These are phyloP conservation scores for Casuarina glauca DNA, from an alignment of 306 rosid species.

Conservation along the genomic window DNA sequence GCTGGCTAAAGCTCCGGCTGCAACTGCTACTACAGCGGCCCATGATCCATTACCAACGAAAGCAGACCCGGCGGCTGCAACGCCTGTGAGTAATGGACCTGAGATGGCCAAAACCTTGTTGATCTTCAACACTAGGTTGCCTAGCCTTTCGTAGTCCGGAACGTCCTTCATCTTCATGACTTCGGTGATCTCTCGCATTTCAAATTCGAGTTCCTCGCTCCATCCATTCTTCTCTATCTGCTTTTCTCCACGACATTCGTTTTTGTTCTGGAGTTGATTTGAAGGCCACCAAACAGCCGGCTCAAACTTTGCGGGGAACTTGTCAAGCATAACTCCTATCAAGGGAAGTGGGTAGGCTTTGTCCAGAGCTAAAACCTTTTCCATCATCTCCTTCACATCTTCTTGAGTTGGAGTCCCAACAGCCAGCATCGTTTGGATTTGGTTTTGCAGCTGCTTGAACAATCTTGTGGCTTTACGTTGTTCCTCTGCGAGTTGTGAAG, in stretches of 20 bases:
- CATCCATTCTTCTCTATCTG: slow-evolving; percentile 45
- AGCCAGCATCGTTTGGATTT: slow-evolving; percentile 43
- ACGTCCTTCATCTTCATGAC: slow-evolving; percentile 56
- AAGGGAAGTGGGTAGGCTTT: slow-evolving; percentile 80
- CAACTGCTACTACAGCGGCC: slow-evolving; percentile 37
- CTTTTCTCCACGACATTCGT: background rate
- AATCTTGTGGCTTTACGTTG: slow-evolving; percentile 69
- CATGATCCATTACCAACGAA: slow-evolving; percentile 42
- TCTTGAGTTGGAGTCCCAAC: slow-evolving; percentile 29
- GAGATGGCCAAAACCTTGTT: slow-evolving; percentile 61
- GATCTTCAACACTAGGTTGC: slow-evolving; percentile 52
- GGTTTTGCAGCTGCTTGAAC: slow-evolving; percentile 46
- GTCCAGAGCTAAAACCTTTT: slow-evolving; percentile 64
- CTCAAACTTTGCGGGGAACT: slow-evolving; percentile 53
- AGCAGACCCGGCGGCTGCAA: slow-evolving; percentile 58
- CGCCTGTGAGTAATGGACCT: slow-evolving; percentile 70
- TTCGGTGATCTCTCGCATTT: slow-evolving; percentile 54
- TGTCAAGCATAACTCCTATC: slow-evolving; percentile 77
- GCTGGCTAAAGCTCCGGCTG: slow-evolving; percentile 57
- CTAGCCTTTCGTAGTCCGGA: slow-evolving; percentile 67
- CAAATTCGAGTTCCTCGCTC: slow-evolving; percentile 52
- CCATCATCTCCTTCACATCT: slow-evolving; percentile 51
- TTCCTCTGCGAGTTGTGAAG: slow-evolving; percentile 83
- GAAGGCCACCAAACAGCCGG: slow-evolving; percentile 87
- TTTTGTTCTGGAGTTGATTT: slow-evolving; percentile 8